These are phyloP conservation scores for Geopyxis carbonaria DNA, from an alignment of 495 filamentous ascomycete genomes.

Conservation along the genomic window DNA sequence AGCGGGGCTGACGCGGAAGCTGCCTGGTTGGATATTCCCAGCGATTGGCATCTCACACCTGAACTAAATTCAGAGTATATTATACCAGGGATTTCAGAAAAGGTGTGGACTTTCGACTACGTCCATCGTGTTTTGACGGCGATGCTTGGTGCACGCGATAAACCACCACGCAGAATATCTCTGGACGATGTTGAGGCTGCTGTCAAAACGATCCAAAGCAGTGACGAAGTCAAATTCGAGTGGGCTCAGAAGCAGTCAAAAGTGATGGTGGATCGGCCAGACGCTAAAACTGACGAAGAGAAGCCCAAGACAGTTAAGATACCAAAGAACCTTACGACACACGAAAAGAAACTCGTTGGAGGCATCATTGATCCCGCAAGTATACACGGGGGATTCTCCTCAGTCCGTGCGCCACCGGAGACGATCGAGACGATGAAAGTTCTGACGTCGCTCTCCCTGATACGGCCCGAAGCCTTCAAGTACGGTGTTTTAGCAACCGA, in stretches of 20 bases:
- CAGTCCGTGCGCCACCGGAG: conserved; percentile 63
- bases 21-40: conserved; percentile 11
- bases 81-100: conserved; percentile 31
- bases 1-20: conserved; percentile 20
- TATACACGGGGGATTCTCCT: conserved; percentile 68
- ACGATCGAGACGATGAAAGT: conserved; percentile 81
- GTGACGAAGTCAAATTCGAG: conserved; percentile 30
- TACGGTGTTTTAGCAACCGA: conserved; percentile 90
- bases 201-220: conserved; percentile 29
- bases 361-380: conserved; percentile 67
- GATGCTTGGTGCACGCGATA: conserved; percentile 34
- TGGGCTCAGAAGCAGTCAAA: conserved; percentile 28
- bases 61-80: conserved; percentile 6
- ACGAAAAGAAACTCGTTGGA: conserved; percentile 68
- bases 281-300: conserved; percentile 7
- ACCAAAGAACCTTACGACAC: conserved; percentile 41
- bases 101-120: conserved; percentile 41
- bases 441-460: conserved; percentile 70
- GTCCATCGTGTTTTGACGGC: conserved; percentile 46
- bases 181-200: conserved; percentile 25
- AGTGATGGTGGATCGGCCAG: conserved; percentile 9
- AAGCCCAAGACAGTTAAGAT: conserved; percentile 23
- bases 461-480: conserved; percentile 82
- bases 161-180: conserved; percentile 15
- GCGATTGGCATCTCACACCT: conserved; percentile 13